phyloP scores from a whole-genome alignment of 2,329 filamentous ascomycete genomes.

The Phymatotrichopsis omnivora region DNA sequence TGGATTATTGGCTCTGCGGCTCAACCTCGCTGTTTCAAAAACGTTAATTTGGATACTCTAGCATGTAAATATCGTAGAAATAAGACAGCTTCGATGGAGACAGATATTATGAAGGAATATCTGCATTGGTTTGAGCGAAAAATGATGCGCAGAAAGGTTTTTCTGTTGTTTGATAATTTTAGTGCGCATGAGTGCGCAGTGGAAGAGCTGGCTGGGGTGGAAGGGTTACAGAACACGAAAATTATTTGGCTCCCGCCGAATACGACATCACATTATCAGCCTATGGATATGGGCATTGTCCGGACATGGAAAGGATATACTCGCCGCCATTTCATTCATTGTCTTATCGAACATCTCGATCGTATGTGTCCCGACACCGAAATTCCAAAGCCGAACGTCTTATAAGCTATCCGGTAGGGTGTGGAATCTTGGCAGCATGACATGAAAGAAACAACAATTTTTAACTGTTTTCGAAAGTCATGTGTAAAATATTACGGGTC shows the following conservation, averaged over 20 bases:
- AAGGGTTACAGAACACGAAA: not conserved
- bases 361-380: not conserved
- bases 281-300: not conserved
- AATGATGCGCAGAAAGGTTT: not conserved
- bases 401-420: not conserved
- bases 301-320: slow-evolving; percentile 1
- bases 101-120: slow-evolving; percentile 6
- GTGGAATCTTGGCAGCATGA: slow-evolving; percentile 1
- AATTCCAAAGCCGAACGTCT: not conserved
- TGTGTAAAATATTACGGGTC: not conserved
- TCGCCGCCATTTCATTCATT: not conserved
- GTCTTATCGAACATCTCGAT: not conserved
- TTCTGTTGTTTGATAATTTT: not conserved
- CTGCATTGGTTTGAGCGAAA: slow-evolving; percentile 2
- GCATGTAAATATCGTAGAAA: not conserved
- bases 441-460: too few relatives aligned
- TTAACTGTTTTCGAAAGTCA: not conserved
- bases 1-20: not conserved
- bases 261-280: not conserved
- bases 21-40: not conserved
- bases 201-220: not conserved
- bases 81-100: not conserved
- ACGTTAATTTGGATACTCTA: not conserved
- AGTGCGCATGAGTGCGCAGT: not conserved
- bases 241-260: slow-evolving; percentile 2